These are phyloP conservation scores for Podospora anserina DNA, from an alignment of 495 filamentous ascomycete genomes.

Conservation along the genomic window DNA sequence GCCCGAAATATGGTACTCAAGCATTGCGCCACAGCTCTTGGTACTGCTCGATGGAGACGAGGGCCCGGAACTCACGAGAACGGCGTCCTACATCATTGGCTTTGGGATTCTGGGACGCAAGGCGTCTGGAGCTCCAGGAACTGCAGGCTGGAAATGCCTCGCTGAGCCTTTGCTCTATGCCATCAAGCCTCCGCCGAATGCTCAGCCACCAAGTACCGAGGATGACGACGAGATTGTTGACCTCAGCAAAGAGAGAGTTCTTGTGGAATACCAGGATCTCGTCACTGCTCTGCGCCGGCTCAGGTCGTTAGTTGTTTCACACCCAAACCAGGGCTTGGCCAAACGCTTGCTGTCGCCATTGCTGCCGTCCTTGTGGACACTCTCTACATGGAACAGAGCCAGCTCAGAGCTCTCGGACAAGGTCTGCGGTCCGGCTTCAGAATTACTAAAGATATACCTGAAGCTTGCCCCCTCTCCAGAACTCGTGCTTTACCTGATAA, in stretches of 20 bases:
- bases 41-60: slow-evolving; percentile 63
- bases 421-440: slow-evolving; percentile 37
- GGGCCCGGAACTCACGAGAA: slow-evolving; percentile 60
- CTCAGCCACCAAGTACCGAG: neutral
- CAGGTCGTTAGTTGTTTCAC: slow-evolving; percentile 56
- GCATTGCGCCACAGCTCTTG: slow-evolving; percentile 65
- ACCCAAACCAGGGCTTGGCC: slow-evolving; percentile 70
- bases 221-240: slow-evolving; percentile 38
- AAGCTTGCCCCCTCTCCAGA: slow-evolving; percentile 46
- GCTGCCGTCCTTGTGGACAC: slow-evolving; percentile 65
- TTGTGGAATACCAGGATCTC: slow-evolving; percentile 46
- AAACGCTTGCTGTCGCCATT: slow-evolving; percentile 65
- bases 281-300: slow-evolving; percentile 55
- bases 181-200: slow-evolving; percentile 53
- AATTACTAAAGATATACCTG: slow-evolving; percentile 46
- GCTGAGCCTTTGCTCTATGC: slow-evolving; percentile 60
- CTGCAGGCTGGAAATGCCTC: slow-evolving; percentile 66
- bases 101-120: slow-evolving; percentile 68
- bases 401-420: slow-evolving; percentile 25
- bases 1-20: slow-evolving; percentile 57
- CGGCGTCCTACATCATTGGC: slow-evolving; percentile 68
- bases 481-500: slow-evolving; percentile 39
- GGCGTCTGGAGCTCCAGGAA: slow-evolving; percentile 63
- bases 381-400: slow-evolving; percentile 52
- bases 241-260: slow-evolving; percentile 35